Base-by-base conservation (phyloP, 164 flowering plant genomes). In the Umbellularia californica region DNA sequence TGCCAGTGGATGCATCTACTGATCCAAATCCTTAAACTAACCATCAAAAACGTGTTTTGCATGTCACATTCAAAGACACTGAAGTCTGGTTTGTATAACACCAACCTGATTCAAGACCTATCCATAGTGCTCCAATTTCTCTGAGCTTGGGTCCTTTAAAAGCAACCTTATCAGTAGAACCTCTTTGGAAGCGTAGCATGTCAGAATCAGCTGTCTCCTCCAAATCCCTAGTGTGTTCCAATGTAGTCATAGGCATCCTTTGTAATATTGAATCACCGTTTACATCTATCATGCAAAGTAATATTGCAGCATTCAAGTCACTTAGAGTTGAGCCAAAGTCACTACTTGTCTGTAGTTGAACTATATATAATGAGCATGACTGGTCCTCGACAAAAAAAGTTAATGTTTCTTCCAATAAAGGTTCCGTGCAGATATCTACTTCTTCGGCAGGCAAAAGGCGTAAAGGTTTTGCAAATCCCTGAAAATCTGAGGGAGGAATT, bases 41-140 rank as follows among this genome's bases (percentile, higher is more conserved):
- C 13, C 13, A 3, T 14, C 22, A 50, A 12, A 51, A 70, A 19
- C 19, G n/a, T 70, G 24, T 30, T 30, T 68, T 68, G 9, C 73
- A 55, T 75, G 60, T 62, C 20, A 55, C 20, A 19, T 30, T 2
- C 67, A 64, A 64, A 11, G 27, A 24, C 6, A 64, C 3, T 64
- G 28, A 64, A 64, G 28, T 10, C 30, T 64, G 27, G 28, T 9
- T 24, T 23, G 30, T 64, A 64, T 64, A 64, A 79, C 67, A 80
- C 82, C 50, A 73, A 92, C 97, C 97, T 88, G 95, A 90, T 71
- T 90, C 97, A 76, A 86, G 70, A 58, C 98, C 80, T 73, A 95
- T 71, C 98, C 98, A 92, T 72, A 95, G 72, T 47, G 97, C 95
- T 79, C 74, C 76, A 74, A 95, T 71, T 71, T 79, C 82, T 70